Evolutionary conservation across 331 rosid genomes (phyloP).

Genomic region (Dryas integrifolia): DNA sequence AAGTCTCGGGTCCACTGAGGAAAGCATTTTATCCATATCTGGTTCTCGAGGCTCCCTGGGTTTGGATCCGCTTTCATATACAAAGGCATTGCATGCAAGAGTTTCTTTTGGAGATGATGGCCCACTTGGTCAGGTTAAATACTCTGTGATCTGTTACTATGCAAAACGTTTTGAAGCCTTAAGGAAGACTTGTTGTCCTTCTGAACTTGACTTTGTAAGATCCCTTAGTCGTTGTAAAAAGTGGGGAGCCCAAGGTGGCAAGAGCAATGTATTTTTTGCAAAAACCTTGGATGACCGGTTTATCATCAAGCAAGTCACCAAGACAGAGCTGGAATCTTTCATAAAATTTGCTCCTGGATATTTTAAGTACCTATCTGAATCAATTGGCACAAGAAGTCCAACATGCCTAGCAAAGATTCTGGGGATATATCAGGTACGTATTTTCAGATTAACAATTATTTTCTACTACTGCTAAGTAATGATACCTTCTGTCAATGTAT

Average conservation of each 20-base stretch:
- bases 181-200: slow-evolving; percentile 83
- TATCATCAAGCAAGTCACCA: slow-evolving; percentile 85
- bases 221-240: slow-evolving; percentile 94
- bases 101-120: slow-evolving; percentile 83
- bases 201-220: slow-evolving; percentile 80
- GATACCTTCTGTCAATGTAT: not conserved
- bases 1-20: slow-evolving; percentile 64
- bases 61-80: slow-evolving; percentile 55
- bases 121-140: slow-evolving; percentile 68
- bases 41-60: slow-evolving; percentile 60
- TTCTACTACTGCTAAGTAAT: not conserved
- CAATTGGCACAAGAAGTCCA: slow-evolving; percentile 77
- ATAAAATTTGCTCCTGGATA: slow-evolving; percentile 80
- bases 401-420: slow-evolving; percentile 94
- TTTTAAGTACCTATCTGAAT: slow-evolving; percentile 85
- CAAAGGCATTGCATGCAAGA: slow-evolving; percentile 76
- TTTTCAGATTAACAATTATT: slow-evolving; percentile 4
- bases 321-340: slow-evolving; percentile 94
- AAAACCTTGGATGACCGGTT: slow-evolving; percentile 93
- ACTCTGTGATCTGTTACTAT: slow-evolving; percentile 72
- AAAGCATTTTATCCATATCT: slow-evolving; percentile 45
- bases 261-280: slow-evolving; percentile 94
- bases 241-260: slow-evolving; percentile 99
- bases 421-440: slow-evolving; percentile 89
- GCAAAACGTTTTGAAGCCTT: slow-evolving; percentile 85